Conservation (phyloP, 2,329 filamentous ascomycete genomes). For the Colletotrichum australisinense region DNA sequence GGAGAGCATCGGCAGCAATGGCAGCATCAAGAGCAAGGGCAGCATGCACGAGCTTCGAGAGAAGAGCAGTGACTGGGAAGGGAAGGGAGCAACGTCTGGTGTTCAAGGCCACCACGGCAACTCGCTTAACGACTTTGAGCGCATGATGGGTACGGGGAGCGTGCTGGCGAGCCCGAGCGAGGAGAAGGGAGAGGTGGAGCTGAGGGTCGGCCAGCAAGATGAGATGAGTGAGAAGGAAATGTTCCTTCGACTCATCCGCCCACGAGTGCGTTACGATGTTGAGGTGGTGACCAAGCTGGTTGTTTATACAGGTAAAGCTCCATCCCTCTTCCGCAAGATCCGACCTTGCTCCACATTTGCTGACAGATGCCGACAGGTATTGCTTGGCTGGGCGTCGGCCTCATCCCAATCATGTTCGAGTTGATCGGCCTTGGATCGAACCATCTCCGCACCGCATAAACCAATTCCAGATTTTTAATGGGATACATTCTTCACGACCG, state of each 20-base stretch:
- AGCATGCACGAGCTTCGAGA: constrained; percentile 55
- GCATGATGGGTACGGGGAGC: constrained; percentile 78
- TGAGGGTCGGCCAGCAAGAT: constrained; percentile 55
- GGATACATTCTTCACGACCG: background rate
- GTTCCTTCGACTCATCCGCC: constrained; percentile 85
- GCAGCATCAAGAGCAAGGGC: constrained; percentile 56
- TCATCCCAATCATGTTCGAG: constrained; percentile 80
- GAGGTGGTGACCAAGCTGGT: constrained; percentile 97
- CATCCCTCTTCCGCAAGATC: constrained; percentile 27
- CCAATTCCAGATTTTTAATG: background rate
- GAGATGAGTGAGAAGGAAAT: constrained; percentile 79
- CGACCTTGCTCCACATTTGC: constrained; percentile 7
- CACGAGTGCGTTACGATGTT: constrained; percentile 95
- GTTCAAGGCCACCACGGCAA: constrained; percentile 52
- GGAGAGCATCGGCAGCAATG: constrained; percentile 66
- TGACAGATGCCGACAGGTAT: constrained; percentile 69
- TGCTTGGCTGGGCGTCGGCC: constrained; percentile 81
- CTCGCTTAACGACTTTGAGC: constrained; percentile 73
- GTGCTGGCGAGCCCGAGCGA: constrained; percentile 50
- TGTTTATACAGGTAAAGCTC: constrained; percentile 83
- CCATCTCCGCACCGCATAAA: constrained; percentile 43
- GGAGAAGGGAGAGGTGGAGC: constrained; percentile 48
- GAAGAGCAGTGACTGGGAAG: constrained; percentile 52
- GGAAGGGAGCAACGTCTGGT: constrained; percentile 54
- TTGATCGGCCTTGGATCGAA: constrained; percentile 63